A percentile compares a stretch with the other conserved stretches of the same genome.
phyloP scores from a whole-genome alignment of 176 grass and related monocot genomes.

The Coix lacrymajobi region DNA sequence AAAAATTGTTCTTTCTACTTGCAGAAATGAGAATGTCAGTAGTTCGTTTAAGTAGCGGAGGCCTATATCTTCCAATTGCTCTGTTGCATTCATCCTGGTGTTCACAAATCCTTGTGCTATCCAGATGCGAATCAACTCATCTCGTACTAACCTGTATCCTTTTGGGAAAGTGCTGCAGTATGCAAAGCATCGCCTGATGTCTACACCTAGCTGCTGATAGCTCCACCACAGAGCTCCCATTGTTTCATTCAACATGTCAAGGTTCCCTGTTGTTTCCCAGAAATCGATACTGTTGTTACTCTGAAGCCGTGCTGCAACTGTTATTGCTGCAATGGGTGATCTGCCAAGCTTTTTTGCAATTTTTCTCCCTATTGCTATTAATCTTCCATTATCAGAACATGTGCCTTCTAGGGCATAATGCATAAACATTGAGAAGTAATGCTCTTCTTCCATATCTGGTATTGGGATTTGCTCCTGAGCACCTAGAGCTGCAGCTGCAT shows the following conservation, averaged over 20 bases:
- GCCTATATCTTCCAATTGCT: background rate
- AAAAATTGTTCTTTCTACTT: too few relatives aligned
- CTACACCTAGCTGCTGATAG: constrained; percentile 15
- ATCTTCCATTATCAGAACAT: background rate
- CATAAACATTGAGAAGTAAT: background rate
- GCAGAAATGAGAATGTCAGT: too few relatives aligned
- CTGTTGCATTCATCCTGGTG: background rate
- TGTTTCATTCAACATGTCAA: background rate
- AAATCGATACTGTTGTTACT: background rate
- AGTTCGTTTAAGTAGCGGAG: too few relatives aligned
- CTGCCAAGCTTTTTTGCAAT: constrained; percentile 7
- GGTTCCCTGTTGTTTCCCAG: background rate
- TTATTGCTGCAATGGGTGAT: constrained; percentile 24
- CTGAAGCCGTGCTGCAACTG: background rate
- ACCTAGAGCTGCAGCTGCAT: too few relatives aligned
- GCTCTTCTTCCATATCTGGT: background rate
- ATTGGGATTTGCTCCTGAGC: background rate
- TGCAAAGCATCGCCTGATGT: constrained; percentile 26
- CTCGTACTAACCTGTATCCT: background rate
- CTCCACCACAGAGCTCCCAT: constrained; percentile 13
- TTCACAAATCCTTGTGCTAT: constrained; percentile 35
- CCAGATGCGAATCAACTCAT: constrained; percentile 18
- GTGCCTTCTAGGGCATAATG: background rate
- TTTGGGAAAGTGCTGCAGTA: constrained; percentile 32
- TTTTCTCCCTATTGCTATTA: background rate